A percentile compares a stretch with the other conserved stretches of the same genome.
Conservation (phyloP, 148 eudicot species). For the Rhododendron ferrugineum region DNA sequence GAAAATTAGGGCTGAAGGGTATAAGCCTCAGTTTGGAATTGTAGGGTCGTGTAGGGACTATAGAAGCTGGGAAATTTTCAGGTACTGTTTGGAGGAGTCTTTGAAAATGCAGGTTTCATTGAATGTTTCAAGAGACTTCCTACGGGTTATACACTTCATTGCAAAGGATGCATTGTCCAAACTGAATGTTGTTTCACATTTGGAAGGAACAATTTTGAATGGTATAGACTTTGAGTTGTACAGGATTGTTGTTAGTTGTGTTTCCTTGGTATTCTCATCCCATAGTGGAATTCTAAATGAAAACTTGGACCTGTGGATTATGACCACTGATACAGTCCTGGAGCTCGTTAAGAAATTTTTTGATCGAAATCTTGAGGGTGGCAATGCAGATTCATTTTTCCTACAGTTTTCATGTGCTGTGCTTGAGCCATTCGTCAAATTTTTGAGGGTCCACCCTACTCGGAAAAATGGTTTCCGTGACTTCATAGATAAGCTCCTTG, state of each 20-base stretch:
- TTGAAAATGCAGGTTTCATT: constrained; percentile 33
- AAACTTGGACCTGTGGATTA: constrained; percentile 74
- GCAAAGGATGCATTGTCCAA: constrained; percentile 31
- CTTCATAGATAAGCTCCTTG: constrained; percentile 77
- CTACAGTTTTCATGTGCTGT: constrained; percentile 50
- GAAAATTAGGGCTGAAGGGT: constrained; percentile 41
- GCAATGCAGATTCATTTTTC: constrained; percentile 31
- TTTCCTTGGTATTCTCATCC: constrained; percentile 49
- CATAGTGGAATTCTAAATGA: constrained; percentile 60
- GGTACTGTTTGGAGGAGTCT: constrained; percentile 72
- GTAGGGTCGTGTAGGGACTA: constrained; percentile 51
- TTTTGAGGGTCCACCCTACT: constrained; percentile 67
- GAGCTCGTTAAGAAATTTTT: constrained; percentile 42
- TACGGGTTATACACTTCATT: constrained; percentile 59
- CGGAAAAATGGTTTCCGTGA: constrained; percentile 71
- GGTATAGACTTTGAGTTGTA: constrained; percentile 30
- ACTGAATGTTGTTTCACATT: constrained; percentile 18
- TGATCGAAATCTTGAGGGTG: constrained; percentile 28
- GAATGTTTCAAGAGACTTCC: constrained; percentile 54
- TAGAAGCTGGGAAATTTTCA: constrained; percentile 84
- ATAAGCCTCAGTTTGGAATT: constrained; percentile 26
- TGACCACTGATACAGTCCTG: constrained; percentile 42
- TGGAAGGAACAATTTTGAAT: constrained; percentile 17
- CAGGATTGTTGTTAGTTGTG: constrained; percentile 39
- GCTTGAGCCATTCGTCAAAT: constrained; percentile 75